Percentiles rank a stretch among this genome's conserved stretches.
phyloP scores from a whole-genome alignment of 352 stramenopile genomes.

The Thalassiosira hispida region DNA sequence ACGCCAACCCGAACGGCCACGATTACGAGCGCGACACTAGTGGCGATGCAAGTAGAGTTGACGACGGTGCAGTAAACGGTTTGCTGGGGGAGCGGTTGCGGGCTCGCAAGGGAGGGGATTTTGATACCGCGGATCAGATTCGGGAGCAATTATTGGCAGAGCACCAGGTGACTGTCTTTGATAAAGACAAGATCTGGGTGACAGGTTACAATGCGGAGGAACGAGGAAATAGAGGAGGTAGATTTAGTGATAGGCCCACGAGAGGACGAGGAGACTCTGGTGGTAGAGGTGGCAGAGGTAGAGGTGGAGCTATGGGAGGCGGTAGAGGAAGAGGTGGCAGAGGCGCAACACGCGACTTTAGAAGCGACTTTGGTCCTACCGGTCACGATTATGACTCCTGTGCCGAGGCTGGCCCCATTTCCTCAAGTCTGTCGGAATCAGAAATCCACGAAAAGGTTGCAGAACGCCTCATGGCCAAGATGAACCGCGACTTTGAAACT shows the following conservation, averaged over 20 bases:
- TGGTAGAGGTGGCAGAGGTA: slow-evolving; percentile 16
- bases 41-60: not conserved
- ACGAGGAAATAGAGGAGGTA: too few species aligned
- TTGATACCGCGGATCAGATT: slow-evolving; percentile 53
- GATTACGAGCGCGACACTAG: too few species aligned
- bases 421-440: slow-evolving; percentile 39
- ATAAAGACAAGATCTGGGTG: slow-evolving; percentile 51
- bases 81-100: slow-evolving; percentile 31
- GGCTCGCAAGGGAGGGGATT: slow-evolving; percentile 35
- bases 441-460: slow-evolving; percentile 63
- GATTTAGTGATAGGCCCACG: not conserved
- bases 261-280: slow-evolving; percentile 2
- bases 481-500: slow-evolving; percentile 57
- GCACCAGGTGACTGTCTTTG: slow-evolving; percentile 41
- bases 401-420: slow-evolving; percentile 31
- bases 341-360: not conserved
- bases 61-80: slow-evolving; percentile 37
- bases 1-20: too few species aligned
- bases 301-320: slow-evolving; percentile 18
- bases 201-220: slow-evolving; percentile 1
- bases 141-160: slow-evolving; percentile 47
- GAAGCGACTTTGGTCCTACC: slow-evolving; percentile 50
- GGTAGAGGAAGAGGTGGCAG: slow-evolving; percentile 4
- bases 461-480: slow-evolving; percentile 62
- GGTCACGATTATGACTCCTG: slow-evolving; percentile 62